These are phyloP conservation scores for Alternaria viburni DNA, from an alignment of 2,329 filamentous ascomycete species.

Conservation along the genomic window DNA sequence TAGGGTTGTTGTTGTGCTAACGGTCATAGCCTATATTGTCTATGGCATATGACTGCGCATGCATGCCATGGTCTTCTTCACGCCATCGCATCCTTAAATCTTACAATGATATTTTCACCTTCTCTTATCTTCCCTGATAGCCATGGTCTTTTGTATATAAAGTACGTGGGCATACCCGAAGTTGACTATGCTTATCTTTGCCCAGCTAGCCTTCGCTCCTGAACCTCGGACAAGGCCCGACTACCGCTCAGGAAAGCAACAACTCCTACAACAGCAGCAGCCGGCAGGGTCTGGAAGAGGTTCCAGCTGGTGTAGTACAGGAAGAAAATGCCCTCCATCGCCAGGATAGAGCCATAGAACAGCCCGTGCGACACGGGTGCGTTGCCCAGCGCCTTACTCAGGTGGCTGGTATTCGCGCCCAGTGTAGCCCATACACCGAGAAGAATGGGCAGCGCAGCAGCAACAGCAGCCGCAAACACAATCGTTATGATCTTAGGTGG, in stretches of 20 bases:
- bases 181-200: no score
- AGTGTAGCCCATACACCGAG: constrained; percentile 76
- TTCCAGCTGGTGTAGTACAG: constrained; percentile 93
- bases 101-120: no score
- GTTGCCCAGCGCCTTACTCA: constrained; percentile 73
- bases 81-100: no score
- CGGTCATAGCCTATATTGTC: no score
- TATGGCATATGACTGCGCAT: no score
- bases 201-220: constrained; percentile 82
- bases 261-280: constrained; percentile 69
- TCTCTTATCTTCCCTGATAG: no score
- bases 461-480: constrained; percentile 75
- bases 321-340: constrained; percentile 91
- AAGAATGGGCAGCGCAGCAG: constrained; percentile 75
- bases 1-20: no score
- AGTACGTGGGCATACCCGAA: no score
- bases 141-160: no score
- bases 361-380: constrained; percentile 81
- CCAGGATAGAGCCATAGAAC: constrained; percentile 86
- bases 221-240: constrained; percentile 90
- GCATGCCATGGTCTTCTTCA: no score
- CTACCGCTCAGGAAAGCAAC: constrained; percentile 86
- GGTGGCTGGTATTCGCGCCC: constrained; percentile 82
- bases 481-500: constrained; percentile 81
- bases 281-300: constrained; percentile 85